Base-by-base conservation (phyloP, 352 stramenopile genomes). In the Sclerospora graminicola region DNA sequence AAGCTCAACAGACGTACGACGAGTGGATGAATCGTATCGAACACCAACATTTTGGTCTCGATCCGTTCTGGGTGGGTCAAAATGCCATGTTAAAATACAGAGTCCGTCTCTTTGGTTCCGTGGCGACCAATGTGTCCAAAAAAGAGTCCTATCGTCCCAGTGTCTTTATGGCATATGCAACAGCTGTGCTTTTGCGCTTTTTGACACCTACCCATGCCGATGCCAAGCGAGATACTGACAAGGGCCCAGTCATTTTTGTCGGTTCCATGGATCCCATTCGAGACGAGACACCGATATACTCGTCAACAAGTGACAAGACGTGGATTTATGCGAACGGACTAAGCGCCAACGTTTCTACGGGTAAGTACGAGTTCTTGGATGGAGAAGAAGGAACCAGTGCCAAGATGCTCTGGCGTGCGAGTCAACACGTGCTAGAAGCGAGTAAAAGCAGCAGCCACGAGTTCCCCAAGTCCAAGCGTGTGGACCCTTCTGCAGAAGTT, bases 31-130 rank as follows among this genome's bases (percentile, higher is more conserved):
- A 27, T 32, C 74, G 91, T 11, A 37, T 98, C 29, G 40, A 78
- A 19, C 84, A 96, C 35, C n/a, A 20, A 10, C 48, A 63, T 44
- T 97, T 97, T 66, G 88, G 91, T 10, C 55, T 98, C 18, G 84
- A 86, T 38, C 94, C 78, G 23, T 97, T 97, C 63, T 98, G 95
- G 64, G 87, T 97, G 36, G 73, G 61, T 6, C 89, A 97, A 68
- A 97, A 96, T 62, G 84, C 81, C 4, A 57, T 79, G 47, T 39
- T 77, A 41, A 74, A 72, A 56, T 69, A 63, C 28, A 21, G 48
- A 27, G 68, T 78, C 1, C 57, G 73, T 2, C 41, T 86, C 0
- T 60, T 86, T 16, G 54, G 32, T 37, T 57, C 38, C 8, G 54
- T 80, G 19, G 23, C 54, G 1, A 14, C 27, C 21, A 59, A 49